A percentile compares a stretch with the other conserved stretches of the same genome.
These are phyloP conservation scores for Trypanosoma congolense DNA, from an alignment of 208 protist genomes.

Conservation along the genomic window DNA sequence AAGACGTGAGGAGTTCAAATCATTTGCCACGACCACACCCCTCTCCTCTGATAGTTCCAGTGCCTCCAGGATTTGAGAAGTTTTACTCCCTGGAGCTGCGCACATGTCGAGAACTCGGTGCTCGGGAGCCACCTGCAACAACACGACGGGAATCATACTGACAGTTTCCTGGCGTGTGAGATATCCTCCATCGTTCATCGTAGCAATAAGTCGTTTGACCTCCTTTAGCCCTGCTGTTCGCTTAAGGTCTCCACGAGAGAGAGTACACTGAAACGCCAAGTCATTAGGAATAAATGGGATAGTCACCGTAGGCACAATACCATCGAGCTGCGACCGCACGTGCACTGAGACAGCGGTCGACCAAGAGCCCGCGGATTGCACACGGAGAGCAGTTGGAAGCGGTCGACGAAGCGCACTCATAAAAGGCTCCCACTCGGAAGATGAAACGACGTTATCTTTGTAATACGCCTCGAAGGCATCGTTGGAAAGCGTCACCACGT, in stretches of 20 bases:
- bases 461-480: slow-evolving; percentile 69
- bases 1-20: slow-evolving; percentile 75
- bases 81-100: slow-evolving; percentile 87
- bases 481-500: slow-evolving; percentile 53
- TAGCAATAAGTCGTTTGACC: slow-evolving; percentile 71
- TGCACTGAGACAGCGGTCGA: slow-evolving; percentile 36
- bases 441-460: slow-evolving; percentile 42
- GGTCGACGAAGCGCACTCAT: slow-evolving; percentile 53
- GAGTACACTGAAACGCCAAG: slow-evolving; percentile 61
- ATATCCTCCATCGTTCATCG: slow-evolving; percentile 86
- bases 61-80: slow-evolving; percentile 80
- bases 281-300: slow-evolving; percentile 60
- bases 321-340: slow-evolving; percentile 31
- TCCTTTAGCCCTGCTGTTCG: slow-evolving; percentile 49
- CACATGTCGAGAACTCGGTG: slow-evolving; percentile 87
- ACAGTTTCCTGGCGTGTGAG: slow-evolving; percentile 91
- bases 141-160: slow-evolving; percentile 83
- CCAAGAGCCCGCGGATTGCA: slow-evolving; percentile 36
- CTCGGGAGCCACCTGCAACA: slow-evolving; percentile 69
- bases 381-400: slow-evolving; percentile 71
- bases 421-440: slow-evolving; percentile 57
- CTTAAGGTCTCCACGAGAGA: slow-evolving; percentile 81
- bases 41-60: slow-evolving; percentile 30
- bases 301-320: slow-evolving; percentile 34
- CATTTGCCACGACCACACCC: slow-evolving; percentile 90